Evolutionary conservation across 352 stramenopile genomes (phyloP).

Genomic region (Peronosclerospora sorghi): DNA sequence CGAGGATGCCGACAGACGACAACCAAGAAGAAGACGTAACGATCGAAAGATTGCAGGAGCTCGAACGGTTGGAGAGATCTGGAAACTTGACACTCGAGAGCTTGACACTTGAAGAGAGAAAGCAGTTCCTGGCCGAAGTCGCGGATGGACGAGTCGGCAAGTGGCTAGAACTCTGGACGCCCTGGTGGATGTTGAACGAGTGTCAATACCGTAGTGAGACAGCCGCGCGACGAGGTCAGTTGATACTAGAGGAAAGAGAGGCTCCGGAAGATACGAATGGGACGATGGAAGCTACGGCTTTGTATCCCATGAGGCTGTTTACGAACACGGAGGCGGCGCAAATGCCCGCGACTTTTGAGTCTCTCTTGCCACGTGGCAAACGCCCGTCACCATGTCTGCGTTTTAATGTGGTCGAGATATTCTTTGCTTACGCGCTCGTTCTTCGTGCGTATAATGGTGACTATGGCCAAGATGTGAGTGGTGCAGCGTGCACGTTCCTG

Average conservation of each 20-base stretch:
- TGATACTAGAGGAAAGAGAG: constrained; percentile 42
- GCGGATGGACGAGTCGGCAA: constrained; percentile 51
- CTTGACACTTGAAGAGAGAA: constrained; percentile 45
- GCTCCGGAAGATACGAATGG: background rate
- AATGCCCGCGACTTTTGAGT: constrained; percentile 26
- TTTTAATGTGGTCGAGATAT: constrained; percentile 54
- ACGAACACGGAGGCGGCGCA: constrained; percentile 21
- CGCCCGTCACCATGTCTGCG: constrained; percentile 30
- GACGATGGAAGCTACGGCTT: constrained; percentile 7
- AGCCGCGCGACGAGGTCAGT: constrained; percentile 16
- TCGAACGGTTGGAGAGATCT: constrained; percentile 33
- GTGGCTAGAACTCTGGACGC: constrained; percentile 52
- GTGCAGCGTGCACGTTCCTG: constrained; percentile 36
- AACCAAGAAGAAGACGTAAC: constrained; percentile 27
- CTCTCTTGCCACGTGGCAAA: constrained; percentile 19
- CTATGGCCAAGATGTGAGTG: constrained; percentile 41
- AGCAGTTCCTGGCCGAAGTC: constrained; percentile 51
- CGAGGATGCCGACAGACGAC: constrained; percentile 3
- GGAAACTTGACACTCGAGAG: constrained; percentile 46
- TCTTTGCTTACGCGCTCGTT: constrained; percentile 61
- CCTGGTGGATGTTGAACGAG: constrained; percentile 52
- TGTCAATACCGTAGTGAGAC: constrained; percentile 47
- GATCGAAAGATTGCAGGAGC: constrained; percentile 30
- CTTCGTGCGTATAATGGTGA: constrained; percentile 73
- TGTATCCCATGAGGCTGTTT: constrained; percentile 42